These are phyloP conservation scores for Naganishia liquefaciens DNA, from an alignment of 1,284 basidiomycete genomes.

Conservation along the genomic window DNA sequence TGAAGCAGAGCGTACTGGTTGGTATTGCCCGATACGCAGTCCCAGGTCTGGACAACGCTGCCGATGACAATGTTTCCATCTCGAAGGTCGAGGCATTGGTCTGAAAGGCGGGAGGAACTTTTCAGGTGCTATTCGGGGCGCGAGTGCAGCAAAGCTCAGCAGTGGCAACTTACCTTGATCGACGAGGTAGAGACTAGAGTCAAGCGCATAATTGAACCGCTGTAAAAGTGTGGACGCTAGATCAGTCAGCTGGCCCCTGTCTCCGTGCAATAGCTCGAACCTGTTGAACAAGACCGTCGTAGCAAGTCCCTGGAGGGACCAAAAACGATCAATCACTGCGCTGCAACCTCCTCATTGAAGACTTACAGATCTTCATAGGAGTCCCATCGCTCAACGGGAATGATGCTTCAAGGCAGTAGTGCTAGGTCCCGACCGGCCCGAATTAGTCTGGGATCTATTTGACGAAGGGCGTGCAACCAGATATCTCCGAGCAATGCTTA, in stretches of 20 bases:
- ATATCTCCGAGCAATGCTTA: background rate
- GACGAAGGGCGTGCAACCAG: background rate
- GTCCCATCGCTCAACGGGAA: slow-evolving; percentile 34
- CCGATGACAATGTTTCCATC: slow-evolving; percentile 22
- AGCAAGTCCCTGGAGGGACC: slow-evolving; percentile 15
- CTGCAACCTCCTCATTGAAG: background rate
- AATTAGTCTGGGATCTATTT: background rate
- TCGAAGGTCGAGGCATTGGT: slow-evolving; percentile 33
- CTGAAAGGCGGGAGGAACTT: background rate
- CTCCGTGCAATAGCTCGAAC: background rate
- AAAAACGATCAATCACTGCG: background rate
- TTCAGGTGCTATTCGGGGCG: background rate
- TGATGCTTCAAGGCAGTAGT: slow-evolving; percentile 30
- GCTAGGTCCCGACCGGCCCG: background rate
- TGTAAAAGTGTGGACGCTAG: background rate
- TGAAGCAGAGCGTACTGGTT: slow-evolving; percentile 30
- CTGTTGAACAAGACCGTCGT: slow-evolving; percentile 21
- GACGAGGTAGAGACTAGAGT: slow-evolving; percentile 4
- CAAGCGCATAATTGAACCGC: slow-evolving; percentile 4
- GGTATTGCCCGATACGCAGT: slow-evolving; percentile 27
- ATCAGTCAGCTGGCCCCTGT: background rate
- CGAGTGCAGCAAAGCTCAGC: background rate
- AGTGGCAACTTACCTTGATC: slow-evolving; percentile 3
- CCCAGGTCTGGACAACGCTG: slow-evolving; percentile 32
- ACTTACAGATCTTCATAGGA: slow-evolving; percentile 23